Evolutionary conservation across 805 yeast species (phyloP).

Genomic region (Metschnikowia bowlesiae): DNA sequence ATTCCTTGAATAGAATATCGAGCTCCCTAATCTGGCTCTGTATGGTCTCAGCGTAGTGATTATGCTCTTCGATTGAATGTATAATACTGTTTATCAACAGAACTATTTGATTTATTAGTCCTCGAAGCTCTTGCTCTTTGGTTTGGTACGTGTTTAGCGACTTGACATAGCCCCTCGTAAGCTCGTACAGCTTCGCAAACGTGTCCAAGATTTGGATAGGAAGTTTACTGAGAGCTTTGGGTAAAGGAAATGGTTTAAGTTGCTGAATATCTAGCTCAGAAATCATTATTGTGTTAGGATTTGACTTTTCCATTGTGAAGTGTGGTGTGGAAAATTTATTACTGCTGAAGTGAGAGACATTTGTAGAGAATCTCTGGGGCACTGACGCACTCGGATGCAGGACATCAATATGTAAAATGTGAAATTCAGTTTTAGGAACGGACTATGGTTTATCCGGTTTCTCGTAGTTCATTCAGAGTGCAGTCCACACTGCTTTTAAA

Average conservation of each 20-base stretch:
- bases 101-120: slow-evolving; percentile 14
- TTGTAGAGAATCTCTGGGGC: too few relatives aligned
- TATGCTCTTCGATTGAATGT: slow-evolving; percentile 17
- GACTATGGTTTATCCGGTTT: too few relatives aligned
- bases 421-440: too few relatives aligned
- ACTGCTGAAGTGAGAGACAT: too few relatives aligned
- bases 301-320: background rate
- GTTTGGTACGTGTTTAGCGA: slow-evolving; percentile 22
- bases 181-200: slow-evolving; percentile 25
- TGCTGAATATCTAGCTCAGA: background rate
- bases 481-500: too few relatives aligned
- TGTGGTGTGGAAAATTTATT: background rate
- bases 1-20: slow-evolving; percentile 28
- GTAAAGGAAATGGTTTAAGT: slow-evolving; percentile 24
- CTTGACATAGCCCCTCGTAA: slow-evolving; percentile 23
- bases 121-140: slow-evolving; percentile 19
- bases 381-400: too few relatives aligned
- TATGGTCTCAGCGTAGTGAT: slow-evolving; percentile 18
- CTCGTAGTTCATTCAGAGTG: too few relatives aligned
- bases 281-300: background rate
- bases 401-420: too few relatives aligned
- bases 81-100: slow-evolving; percentile 21
- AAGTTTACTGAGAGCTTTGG: slow-evolving; percentile 25
- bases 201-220: slow-evolving; percentile 25
- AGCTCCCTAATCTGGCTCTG: slow-evolving; percentile 21